Percentiles rank a stretch among this genome's conserved stretches.
Conservation (phyloP, 371 early-diverging fungal species). For the Rhizopus delemar region DNA sequence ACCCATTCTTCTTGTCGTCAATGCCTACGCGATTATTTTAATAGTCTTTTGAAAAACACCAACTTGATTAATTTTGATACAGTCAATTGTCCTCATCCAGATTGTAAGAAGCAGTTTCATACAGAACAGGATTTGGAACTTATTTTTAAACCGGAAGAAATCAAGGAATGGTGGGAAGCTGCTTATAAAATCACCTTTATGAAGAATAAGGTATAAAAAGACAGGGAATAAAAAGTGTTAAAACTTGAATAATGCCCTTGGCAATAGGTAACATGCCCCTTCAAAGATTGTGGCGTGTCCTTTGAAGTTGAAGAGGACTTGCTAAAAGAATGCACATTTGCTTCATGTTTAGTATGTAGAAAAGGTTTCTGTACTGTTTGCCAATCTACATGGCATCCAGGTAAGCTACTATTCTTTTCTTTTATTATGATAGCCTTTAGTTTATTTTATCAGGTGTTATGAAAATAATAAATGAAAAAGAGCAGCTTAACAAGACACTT, state of each 20-base stretch:
- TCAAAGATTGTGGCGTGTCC: slow-evolving; percentile 9
- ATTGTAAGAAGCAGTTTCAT: slow-evolving; percentile 4
- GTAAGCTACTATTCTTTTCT: slow-evolving; percentile 1
- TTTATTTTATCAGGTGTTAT: slow-evolving; percentile 8
- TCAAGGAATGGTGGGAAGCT: slow-evolving; percentile 14
- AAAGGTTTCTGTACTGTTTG: slow-evolving; percentile 25
- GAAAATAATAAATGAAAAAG: slow-evolving; percentile 12
- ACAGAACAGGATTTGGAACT: background rate
- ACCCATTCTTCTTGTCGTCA: slow-evolving; percentile 9
- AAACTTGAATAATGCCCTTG: no score
- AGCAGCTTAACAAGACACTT: slow-evolving; percentile 6
- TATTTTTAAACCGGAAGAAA: background rate
- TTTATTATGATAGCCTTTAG: background rate
- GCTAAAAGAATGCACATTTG: slow-evolving; percentile 15
- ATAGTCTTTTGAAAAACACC: background rate
- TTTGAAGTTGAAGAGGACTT: slow-evolving; percentile 14
- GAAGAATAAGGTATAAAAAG: slow-evolving; percentile 13
- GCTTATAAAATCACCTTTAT: slow-evolving; percentile 10
- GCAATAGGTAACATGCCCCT: slow-evolving; percentile 19
- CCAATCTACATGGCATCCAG: slow-evolving; percentile 26
- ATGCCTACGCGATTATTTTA: slow-evolving; percentile 10
- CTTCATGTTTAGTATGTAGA: slow-evolving; percentile 26
- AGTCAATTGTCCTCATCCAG: slow-evolving; percentile 12
- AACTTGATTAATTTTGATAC: slow-evolving; percentile 1
- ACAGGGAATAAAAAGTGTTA: background rate